Evolutionary conservation across 2,329 filamentous ascomycete genomes (phyloP), one percentile per base, ranked within the genome.

Genomic region (Aspergillus aculeatinus): DNA sequence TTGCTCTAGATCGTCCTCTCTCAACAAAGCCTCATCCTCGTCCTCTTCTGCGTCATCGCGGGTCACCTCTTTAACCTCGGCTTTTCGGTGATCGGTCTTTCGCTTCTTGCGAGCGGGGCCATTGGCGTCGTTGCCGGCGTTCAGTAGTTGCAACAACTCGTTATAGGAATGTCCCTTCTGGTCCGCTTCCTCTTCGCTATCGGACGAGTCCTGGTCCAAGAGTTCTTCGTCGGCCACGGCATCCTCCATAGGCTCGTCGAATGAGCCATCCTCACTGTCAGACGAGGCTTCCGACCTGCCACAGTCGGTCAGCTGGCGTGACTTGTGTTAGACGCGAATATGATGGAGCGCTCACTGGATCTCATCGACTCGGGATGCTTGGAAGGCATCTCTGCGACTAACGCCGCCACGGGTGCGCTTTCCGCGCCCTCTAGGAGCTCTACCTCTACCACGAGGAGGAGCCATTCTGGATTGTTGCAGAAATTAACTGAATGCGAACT

Each of bases 71-170:
- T 64, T 58, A 12, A 62, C 64, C 39, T 67, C 66, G 3, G 70
- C 67, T 12, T 78, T 75, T 11, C 57, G 58, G 14, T 73, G 70
- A 3, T 78, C 75, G 14, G 85, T 67, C 72, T 84, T 88, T 67
- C 83, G 77, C 67, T 80, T 82, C 64, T 81, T 87, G 21, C 76
- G 77, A 52, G 76, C 77, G 6, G 81, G 82, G 35, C 78, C 79
- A 21, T 75, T 75, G 3, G 74, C 65, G 12, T 76, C 73, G 16
- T 73, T 70, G 16, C 72, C 67, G 55, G 79, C 68, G 58, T 81
- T 78, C 23, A 88, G 79, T 2, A 85, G 79, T 62, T 85, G 81
- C 16, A 89, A 74, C 16, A 89, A 76, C 51, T 81, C 75, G 58
- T 81, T 83, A 69, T 88, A 89, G 10, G 85, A 81, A 33, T 74